Percentiles rank a stretch among this genome's conserved stretches.
Evolutionary conservation across 192 early-diverging fungal species (phyloP).

Genomic region (Phycomyces nitens): DNA sequence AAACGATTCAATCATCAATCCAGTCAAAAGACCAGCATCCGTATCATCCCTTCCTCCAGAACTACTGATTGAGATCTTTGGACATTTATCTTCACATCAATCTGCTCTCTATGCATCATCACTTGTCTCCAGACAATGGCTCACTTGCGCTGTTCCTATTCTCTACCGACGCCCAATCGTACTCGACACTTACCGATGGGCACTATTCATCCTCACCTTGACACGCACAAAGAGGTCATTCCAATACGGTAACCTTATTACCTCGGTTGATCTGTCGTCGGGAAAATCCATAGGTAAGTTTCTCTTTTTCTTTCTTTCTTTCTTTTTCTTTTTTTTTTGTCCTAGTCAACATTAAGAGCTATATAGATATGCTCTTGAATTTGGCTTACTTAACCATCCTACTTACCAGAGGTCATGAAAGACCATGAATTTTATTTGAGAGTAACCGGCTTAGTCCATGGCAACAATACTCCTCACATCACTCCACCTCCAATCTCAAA

Average conservation of each 20-base stretch:
- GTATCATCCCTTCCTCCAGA: too few species aligned
- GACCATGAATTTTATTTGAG: conserved; percentile 13
- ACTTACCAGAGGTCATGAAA: conserved; percentile 8
- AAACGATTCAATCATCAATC: too few species aligned
- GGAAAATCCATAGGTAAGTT: conserved; percentile 18
- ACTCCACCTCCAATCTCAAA: too few species aligned
- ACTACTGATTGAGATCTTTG: neutral
- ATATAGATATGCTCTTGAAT: neutral
- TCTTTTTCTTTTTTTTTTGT: neutral
- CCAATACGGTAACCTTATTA: conserved; percentile 38
- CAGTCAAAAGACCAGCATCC: too few species aligned
- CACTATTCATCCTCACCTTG: conserved; percentile 42
- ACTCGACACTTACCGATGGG: conserved; percentile 44
- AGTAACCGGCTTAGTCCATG: too few species aligned
- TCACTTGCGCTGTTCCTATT: conserved; percentile 35
- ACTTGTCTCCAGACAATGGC: conserved; percentile 42
- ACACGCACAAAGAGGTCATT: conserved; percentile 24
- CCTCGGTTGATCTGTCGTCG: conserved; percentile 41
- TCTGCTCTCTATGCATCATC: conserved; percentile 23
- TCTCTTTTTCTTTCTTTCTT: too few species aligned
- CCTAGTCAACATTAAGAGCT: neutral
- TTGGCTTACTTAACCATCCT: too few species aligned
- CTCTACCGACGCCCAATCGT: conserved; percentile 39
- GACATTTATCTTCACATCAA: neutral
- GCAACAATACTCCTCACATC: too few species aligned